Evolutionary conservation across 2,329 filamentous ascomycete species (phyloP), one percentile per base, ranked within the genome.

Genomic region (Gyromitra esculenta): DNA sequence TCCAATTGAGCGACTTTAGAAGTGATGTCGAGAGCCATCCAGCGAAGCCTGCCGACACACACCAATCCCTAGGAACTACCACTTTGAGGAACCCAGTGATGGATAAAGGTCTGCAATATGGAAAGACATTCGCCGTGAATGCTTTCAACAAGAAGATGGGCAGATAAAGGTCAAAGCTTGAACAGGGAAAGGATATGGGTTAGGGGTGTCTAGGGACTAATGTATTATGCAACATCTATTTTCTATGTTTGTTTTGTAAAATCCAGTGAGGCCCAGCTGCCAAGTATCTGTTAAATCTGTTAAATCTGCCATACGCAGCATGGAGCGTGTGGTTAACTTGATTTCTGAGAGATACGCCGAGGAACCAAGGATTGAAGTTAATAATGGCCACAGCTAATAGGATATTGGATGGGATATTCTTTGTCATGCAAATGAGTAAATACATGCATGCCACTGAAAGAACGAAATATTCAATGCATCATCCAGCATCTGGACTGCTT

Each of bases 11-110:
- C 39, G 25, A 64, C 15, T 64, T 75, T 15, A 25, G 3, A 2
- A 8, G 7, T 25, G 72, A 71, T 45, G 48, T 63, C 6, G 66
- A 71, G 66, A 52, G 43, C 37, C 39, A 57, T 0, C 65, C 71
- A 6, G n/a, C 50, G 48, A 70, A 59, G 48, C 72, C 72, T 0
- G 41, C n/a, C 11, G n/a, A 1, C 2, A 65, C 72, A 1, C 72
- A 50, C 0, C 21, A 59, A 13, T 64, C 65, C 0, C 25, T 75
- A 25, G 72, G 72, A 1, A 75, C 72, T 8, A 54, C 43, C 8
- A 75, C 57, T 9, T 15, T 75, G 41, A 65, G 72, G 31, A 4
- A 31, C 7, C 21, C 25, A 7, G n/a, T 65, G 3, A 39, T 62
- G 31, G 65, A 64, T 31, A 65, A 52, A 31, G 72, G 48, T 0